A percentile compares a stretch with the other conserved stretches of the same genome.
These are phyloP conservation scores for Trichoderma koningii DNA, from an alignment of 2,329 filamentous ascomycete genomes.

Conservation along the genomic window DNA sequence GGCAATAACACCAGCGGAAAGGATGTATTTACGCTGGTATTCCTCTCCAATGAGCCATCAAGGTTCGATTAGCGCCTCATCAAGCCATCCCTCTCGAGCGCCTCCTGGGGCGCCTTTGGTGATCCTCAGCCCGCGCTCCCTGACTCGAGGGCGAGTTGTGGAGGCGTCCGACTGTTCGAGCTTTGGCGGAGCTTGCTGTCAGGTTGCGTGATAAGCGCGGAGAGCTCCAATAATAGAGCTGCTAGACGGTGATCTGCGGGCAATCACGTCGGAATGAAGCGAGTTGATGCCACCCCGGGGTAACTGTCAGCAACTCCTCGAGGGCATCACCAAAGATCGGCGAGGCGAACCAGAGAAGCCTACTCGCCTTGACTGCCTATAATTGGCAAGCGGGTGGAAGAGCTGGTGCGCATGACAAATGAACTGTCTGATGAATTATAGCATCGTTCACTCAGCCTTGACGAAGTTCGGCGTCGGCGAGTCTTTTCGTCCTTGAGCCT, in stretches of 20 bases:
- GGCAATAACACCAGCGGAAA: not conserved
- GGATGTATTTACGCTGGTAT: constrained; percentile 16
- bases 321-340: no score
- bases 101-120: not conserved
- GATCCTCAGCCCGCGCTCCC: constrained; percentile 22
- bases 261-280: not conserved
- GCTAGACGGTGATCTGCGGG: not conserved
- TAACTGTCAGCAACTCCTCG: no score
- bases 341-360: no score
- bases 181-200: not conserved
- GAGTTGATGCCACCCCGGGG: not conserved
- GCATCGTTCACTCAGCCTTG: no score
- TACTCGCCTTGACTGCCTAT: no score
- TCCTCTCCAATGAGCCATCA: not conserved
- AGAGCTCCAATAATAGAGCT: not conserved
- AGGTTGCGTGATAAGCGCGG: not conserved
- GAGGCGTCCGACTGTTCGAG: not conserved
- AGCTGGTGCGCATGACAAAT: no score
- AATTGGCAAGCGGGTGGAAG: no score
- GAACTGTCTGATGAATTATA: no score
- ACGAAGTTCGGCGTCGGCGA: not conserved
- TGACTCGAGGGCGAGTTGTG: not conserved
- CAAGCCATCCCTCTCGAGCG: not conserved
- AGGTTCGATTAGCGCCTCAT: constrained; percentile 11
- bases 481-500: not conserved